phyloP scores from a whole-genome alignment of 148 eudicot species.

The Rheum nobile region DNA sequence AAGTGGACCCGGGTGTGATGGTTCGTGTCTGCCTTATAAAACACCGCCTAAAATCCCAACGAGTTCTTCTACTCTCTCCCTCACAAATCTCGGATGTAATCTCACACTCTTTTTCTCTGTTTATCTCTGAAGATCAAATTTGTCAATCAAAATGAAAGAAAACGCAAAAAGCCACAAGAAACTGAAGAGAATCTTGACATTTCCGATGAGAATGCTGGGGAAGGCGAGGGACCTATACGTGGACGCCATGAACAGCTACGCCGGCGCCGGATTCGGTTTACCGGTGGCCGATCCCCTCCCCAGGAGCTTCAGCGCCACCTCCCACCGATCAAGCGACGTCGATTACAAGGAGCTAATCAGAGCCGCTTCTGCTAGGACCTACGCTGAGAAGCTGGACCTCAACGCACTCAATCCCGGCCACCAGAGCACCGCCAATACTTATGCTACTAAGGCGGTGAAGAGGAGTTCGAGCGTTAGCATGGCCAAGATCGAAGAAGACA shows the following conservation, averaged over 20 bases:
- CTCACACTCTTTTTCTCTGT: background rate
- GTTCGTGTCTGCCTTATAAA: background rate
- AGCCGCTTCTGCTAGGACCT: slow-evolving; percentile 32
- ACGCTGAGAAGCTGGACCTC: slow-evolving; percentile 15
- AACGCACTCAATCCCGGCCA: background rate
- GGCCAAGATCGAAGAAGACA: slow-evolving; percentile 69
- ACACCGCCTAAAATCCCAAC: background rate
- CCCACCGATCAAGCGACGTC: slow-evolving; percentile 11
- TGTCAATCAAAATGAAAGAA: background rate
- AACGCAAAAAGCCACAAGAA: slow-evolving; percentile 16
- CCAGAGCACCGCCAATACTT: background rate
- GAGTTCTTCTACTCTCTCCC: too few species aligned
- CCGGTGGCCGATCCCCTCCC: slow-evolving; percentile 22
- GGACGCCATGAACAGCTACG: slow-evolving; percentile 28
- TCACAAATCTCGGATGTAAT: background rate
- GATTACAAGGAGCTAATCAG: slow-evolving; percentile 49
- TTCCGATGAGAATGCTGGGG: slow-evolving; percentile 30
- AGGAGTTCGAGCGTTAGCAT: slow-evolving; percentile 62
- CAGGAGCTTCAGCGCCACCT: slow-evolving; percentile 33
- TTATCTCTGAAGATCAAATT: background rate
- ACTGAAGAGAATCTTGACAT: slow-evolving; percentile 29
- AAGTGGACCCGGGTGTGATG: background rate
- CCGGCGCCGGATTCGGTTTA: background rate
- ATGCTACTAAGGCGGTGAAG: slow-evolving; percentile 17
- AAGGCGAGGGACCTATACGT: slow-evolving; percentile 57